Percentiles rank a stretch among this genome's conserved stretches.
phyloP scores from a whole-genome alignment of 179 eudicot species.

The Carnegiea gigantea region DNA sequence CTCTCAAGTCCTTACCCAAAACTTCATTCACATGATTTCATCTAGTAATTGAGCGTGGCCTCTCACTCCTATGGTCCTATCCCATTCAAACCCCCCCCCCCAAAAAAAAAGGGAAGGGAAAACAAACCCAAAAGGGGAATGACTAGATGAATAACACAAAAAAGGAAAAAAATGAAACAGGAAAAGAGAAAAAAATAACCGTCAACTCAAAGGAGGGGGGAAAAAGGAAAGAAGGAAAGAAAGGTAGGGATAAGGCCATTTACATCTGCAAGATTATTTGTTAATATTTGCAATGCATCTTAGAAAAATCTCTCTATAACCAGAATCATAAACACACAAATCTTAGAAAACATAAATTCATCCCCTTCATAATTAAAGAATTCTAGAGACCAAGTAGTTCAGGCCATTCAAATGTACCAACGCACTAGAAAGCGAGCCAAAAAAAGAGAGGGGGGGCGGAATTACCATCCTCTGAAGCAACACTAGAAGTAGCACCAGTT shows the following conservation, averaged over 20 bases:
- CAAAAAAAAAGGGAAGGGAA: too few relatives aligned
- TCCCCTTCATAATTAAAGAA: not conserved
- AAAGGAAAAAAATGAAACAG: too few relatives aligned
- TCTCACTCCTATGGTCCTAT: too few relatives aligned
- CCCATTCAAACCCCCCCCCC: too few relatives aligned
- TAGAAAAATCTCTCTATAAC: not conserved
- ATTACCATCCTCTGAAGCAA: conserved; percentile 58
- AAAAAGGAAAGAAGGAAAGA: not conserved
- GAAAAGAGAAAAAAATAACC: not conserved
- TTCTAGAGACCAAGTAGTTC: not conserved
- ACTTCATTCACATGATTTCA: too few relatives aligned
- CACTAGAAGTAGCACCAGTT: conserved; percentile 39
- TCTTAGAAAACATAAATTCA: not conserved
- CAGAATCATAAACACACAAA: not conserved
- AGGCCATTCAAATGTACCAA: not conserved
- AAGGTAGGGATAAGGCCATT: not conserved
- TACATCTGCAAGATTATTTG: not conserved
- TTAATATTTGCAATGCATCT: not conserved
- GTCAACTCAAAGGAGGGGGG: not conserved
- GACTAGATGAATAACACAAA: not conserved
- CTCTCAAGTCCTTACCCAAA: too few relatives aligned
- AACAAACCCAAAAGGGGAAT: too few relatives aligned
- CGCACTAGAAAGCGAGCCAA: not conserved
- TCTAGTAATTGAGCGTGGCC: too few relatives aligned
- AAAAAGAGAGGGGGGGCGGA: not conserved